Conservation (phyloP, 495 filamentous ascomycete species). For the Penicillium goetzii region DNA sequence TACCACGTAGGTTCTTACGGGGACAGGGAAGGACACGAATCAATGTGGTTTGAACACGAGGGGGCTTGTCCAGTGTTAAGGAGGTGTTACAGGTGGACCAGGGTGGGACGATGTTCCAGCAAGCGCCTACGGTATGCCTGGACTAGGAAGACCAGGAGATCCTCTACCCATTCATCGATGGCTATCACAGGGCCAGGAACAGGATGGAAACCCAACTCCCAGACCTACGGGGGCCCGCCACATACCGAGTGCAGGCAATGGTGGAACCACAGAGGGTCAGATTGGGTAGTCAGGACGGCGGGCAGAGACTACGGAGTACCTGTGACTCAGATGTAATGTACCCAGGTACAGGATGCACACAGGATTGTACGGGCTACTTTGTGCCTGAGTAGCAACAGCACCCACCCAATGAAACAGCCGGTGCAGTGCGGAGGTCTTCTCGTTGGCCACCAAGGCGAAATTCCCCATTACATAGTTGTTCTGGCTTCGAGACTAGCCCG, state of each 20-base stretch:
- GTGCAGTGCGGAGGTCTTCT: not conserved
- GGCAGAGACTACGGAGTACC: not conserved
- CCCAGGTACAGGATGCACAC: conserved; percentile 12
- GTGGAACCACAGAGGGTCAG: conserved; percentile 4
- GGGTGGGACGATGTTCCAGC: conserved; percentile 17
- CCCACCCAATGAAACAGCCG: not conserved
- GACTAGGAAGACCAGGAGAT: not conserved
- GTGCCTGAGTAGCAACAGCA: not conserved
- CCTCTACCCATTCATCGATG: not conserved
- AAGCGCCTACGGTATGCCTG: conserved; percentile 12
- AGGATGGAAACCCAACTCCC: conserved; percentile 8
- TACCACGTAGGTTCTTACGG: not conserved
- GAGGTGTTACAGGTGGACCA: conserved; percentile 12
- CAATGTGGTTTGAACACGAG: conserved; percentile 5
- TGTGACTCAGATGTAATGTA: conserved; percentile 24
- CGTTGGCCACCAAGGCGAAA: not conserved
- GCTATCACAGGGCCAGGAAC: conserved; percentile 3
- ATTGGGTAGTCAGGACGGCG: not conserved
- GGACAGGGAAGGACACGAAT: not conserved
- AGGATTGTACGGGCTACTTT: not conserved
- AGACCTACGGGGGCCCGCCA: conserved; percentile 10
- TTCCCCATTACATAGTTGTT: not conserved
- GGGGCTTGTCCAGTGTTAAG: not conserved
- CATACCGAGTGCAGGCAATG: conserved; percentile 12
- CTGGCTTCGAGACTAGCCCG: conserved; percentile 21